Evolutionary conservation across 129 eudicot species (phyloP), one percentile per base, ranked within the genome.

Genomic region (Logfia minima): DNA sequence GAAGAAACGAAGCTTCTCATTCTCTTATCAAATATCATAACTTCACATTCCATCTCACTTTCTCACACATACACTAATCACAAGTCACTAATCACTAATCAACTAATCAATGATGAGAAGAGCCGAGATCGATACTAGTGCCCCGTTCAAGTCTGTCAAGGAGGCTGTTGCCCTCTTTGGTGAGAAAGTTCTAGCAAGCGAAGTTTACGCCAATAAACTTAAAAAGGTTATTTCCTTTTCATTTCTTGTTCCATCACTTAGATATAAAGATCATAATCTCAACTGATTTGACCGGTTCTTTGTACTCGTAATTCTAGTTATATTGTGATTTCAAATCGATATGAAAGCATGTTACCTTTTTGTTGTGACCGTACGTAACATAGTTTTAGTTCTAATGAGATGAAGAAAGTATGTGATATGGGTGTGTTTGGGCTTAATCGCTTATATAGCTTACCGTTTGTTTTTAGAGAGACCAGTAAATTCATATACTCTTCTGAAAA

Each of bases 161-260:
- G 98, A 92, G 81, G 98, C 98, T 0, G 98, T 92, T 17, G 59
- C 83, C 32, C 77, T 90, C 71, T 92, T 86, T 43, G 98, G 96
- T 1, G 90, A 92, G 83, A 83, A 75, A 79, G 92, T 90, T 85
- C 85, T 90, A 5, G 98, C 88, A 4, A 83, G 87, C 17, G 92
- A 88, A 74, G 77, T 90, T 29, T 90, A 88, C 73, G 86, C 88
- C 77, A 79, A 82, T 68, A 92, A 90, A 84, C 82, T 84, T 61
- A 83, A 82, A 85, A 80, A 83, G 93, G 97, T 90, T 43, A 64
- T 13, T 56, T 34, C n/a, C 23, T 18, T 59, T 68, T 11, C 5
- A 4, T 24, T 22, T 58, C 18, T 59, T 17, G 21, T 16, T 65
- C 31, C 32, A 3, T 29, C 0, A 5, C 13, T 24, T 24, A 24